Conservation (phyloP, 2,329 filamentous ascomycete genomes). For the Claviceps paspali region DNA sequence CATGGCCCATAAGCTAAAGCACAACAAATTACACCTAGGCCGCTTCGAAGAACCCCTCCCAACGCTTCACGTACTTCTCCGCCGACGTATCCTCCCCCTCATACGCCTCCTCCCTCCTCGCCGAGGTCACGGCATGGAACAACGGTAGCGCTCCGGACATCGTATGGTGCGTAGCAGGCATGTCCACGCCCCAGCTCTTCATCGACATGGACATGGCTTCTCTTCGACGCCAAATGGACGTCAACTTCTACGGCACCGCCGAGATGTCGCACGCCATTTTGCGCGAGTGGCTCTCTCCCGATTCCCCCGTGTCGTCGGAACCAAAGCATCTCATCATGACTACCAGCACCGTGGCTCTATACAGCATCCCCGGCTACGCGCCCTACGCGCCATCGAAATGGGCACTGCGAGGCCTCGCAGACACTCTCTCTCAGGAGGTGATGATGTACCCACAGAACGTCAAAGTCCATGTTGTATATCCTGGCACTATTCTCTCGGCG, state of each 20-base stretch:
- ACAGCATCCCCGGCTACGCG: constrained; percentile 65
- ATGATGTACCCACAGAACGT: constrained; percentile 75
- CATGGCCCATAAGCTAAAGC: constrained; percentile 3
- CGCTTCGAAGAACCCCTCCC: constrained; percentile 49
- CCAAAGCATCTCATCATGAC: constrained; percentile 80
- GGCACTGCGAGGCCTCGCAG: constrained; percentile 68
- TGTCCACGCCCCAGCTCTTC: constrained; percentile 60
- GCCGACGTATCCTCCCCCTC: constrained; percentile 62
- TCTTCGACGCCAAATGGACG: constrained; percentile 69
- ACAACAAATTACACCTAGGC: constrained; percentile 27
- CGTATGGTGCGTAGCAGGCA: constrained; percentile 81
- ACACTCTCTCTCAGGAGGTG: constrained; percentile 71
- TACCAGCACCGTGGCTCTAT: constrained; percentile 59
- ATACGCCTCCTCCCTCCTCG: constrained; percentile 56
- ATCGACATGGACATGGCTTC: constrained; percentile 53
- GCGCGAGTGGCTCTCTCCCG: constrained; percentile 52
- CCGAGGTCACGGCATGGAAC: constrained; percentile 68
- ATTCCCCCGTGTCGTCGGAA: constrained; percentile 26
- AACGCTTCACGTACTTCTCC: constrained; percentile 71
- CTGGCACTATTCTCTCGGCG: constrained; percentile 66
- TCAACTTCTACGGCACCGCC: constrained; percentile 77
- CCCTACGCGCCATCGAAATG: constrained; percentile 76
- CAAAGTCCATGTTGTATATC: constrained; percentile 67
- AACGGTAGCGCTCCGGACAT: constrained; percentile 57
- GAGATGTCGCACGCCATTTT: constrained; percentile 76